These are phyloP conservation scores for Colletotrichum chrysophilum DNA, from an alignment of 2,329 filamentous ascomycete genomes.

Conservation along the genomic window DNA sequence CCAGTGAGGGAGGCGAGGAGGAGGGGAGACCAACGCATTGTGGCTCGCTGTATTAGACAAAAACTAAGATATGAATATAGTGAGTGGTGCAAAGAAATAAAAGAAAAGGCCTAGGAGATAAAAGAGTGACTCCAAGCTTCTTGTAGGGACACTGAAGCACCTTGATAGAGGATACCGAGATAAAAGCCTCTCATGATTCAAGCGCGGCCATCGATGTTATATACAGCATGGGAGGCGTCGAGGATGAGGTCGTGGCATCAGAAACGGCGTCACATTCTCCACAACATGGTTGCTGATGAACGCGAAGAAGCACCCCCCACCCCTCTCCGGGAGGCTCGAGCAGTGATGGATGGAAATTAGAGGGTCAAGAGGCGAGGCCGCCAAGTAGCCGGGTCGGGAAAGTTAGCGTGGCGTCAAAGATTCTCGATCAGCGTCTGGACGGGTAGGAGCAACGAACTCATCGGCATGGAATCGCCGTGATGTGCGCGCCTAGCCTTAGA, in stretches of 20 bases:
- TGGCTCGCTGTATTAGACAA: background rate
- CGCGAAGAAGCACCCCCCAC: background rate
- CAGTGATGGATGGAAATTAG: constrained; percentile 1
- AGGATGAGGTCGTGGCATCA: background rate
- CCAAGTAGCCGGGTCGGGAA: background rate
- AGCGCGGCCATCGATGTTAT: background rate
- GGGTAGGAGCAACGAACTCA: background rate
- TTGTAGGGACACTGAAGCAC: background rate
- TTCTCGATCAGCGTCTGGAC: background rate
- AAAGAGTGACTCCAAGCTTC: background rate
- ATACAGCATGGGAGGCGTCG: background rate
- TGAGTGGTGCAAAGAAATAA: background rate
- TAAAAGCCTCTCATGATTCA: background rate
- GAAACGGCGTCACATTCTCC: background rate
- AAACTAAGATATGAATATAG: background rate
- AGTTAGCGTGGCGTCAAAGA: background rate
- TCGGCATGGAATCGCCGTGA: background rate
- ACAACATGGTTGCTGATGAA: background rate
- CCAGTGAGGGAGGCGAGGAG: constrained; percentile 29
- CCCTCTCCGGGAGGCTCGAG: background rate
- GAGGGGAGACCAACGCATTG: constrained; percentile 29
- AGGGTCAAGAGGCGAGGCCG: background rate
- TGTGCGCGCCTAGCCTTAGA: background rate
- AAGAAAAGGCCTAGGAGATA: background rate
- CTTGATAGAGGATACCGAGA: background rate